These are phyloP conservation scores for Wickerhamomyces sp. DNA, from an alignment of 1,139 yeast species.

Conservation along the genomic window DNA sequence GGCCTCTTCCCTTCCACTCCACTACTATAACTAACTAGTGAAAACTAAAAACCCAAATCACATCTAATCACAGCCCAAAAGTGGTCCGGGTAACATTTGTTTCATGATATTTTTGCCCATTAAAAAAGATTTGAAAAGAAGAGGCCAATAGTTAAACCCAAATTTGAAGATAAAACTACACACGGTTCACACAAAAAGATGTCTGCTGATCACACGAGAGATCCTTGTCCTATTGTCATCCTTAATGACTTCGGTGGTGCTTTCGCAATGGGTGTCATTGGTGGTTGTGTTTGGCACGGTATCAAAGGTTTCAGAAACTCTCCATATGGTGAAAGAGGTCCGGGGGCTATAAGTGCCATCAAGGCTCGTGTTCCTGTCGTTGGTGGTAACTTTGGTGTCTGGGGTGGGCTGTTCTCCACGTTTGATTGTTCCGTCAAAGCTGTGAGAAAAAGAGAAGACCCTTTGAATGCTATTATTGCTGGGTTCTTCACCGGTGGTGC, in stretches of 20 bases:
- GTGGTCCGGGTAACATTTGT: too few species aligned
- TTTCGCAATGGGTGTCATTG: conserved; percentile 95
- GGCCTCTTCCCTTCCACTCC: too few species aligned
- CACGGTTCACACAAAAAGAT: too few species aligned
- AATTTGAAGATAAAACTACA: too few species aligned
- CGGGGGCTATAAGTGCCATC: conserved; percentile 85
- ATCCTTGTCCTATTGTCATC: conserved; percentile 97
- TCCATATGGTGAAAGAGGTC: conserved; percentile 90
- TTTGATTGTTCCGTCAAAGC: conserved; percentile 96
- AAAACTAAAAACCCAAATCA: too few species aligned
- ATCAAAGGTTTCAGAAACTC: conserved; percentile 98
- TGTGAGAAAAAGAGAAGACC: conserved; percentile 95
- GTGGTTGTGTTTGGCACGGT: conserved; percentile 99
- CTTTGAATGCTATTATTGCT: conserved; percentile 96
- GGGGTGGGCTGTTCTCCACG: conserved; percentile 98
- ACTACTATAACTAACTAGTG: too few species aligned
- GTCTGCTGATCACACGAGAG: conserved; percentile 98
- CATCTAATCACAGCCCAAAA: too few species aligned
- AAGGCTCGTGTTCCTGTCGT: conserved; percentile 97
- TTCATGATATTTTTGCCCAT: too few species aligned
- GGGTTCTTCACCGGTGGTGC: conserved; percentile 99
- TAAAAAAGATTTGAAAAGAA: too few species aligned
- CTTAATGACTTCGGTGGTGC: conserved; percentile 98
- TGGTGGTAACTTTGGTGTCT: conserved; percentile 98
- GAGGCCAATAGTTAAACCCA: too few species aligned